A percentile compares a stretch with the other conserved stretches of the same genome.
These are phyloP conservation scores for Aspergillus phoenicis DNA, from an alignment of 2,329 filamentous ascomycete species.

Conservation along the genomic window DNA sequence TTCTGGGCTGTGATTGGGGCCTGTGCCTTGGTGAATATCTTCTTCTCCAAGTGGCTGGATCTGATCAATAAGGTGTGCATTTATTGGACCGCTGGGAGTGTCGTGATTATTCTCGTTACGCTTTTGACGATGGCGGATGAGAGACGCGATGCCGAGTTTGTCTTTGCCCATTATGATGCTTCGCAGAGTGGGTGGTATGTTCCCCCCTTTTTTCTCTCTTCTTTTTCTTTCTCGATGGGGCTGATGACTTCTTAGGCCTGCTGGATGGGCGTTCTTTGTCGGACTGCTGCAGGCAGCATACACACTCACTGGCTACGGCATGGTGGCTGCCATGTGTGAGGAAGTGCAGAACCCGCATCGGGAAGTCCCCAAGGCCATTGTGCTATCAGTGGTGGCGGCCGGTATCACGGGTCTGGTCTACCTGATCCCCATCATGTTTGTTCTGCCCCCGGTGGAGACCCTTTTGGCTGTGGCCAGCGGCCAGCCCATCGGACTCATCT, in stretches of 20 bases:
- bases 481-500: conserved; percentile 74
- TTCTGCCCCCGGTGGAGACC: conserved; percentile 66
- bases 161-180: conserved; percentile 70
- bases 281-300: conserved; percentile 66
- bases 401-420: conserved; percentile 68
- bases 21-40: conserved; percentile 67
- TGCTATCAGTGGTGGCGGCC: conserved; percentile 67
- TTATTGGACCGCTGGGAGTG: conserved; percentile 68
- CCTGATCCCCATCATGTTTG: conserved; percentile 74
- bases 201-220: background rate
- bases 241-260: conserved; percentile 48
- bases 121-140: conserved; percentile 63
- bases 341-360: conserved; percentile 69
- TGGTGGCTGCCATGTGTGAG: conserved; percentile 73
- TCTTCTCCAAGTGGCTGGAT: conserved; percentile 64
- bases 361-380: conserved; percentile 72
- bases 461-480: conserved; percentile 69
- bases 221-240: background rate
- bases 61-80: conserved; percentile 74
- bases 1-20: conserved; percentile 73
- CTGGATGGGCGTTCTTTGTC: conserved; percentile 73
- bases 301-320: conserved; percentile 61
- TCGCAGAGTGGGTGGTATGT: conserved; percentile 63
- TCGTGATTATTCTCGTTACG: conserved; percentile 68
- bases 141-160: conserved; percentile 62